Conservation (phyloP, 2,329 filamentous ascomycete species). For the Colletotrichum scovillei region DNA sequence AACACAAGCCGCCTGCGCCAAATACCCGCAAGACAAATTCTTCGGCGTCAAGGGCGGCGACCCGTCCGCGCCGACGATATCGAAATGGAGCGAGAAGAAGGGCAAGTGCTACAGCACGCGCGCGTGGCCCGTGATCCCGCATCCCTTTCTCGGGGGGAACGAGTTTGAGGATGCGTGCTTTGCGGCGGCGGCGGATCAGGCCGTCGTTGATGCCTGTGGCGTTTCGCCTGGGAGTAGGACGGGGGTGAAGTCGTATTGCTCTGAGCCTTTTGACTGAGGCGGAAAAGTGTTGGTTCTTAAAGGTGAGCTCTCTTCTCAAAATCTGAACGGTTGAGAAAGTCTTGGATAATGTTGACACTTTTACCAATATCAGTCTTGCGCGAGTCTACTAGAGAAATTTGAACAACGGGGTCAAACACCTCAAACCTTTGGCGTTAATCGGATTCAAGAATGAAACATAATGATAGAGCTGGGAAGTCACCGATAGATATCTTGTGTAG, state of each 20-base stretch:
- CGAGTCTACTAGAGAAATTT: too few species aligned
- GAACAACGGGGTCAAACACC: too few species aligned
- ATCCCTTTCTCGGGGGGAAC: constrained; percentile 5
- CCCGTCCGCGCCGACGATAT: neutral
- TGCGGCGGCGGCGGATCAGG: neutral
- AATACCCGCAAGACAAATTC: constrained; percentile 10
- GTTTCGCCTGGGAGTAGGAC: neutral
- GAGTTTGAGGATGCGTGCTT: constrained; percentile 6
- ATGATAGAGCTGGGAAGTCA: too few species aligned
- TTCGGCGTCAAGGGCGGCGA: constrained; percentile 6
- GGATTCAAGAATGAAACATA: too few species aligned
- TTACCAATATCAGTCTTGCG: too few species aligned
- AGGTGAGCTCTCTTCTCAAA: neutral
- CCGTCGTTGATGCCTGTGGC: neutral
- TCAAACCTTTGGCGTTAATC: too few species aligned
- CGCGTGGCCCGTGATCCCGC: constrained; percentile 11
- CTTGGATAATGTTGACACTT: too few species aligned
- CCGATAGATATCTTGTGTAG: too few species aligned
- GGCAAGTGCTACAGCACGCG: neutral
- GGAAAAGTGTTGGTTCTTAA: neutral
- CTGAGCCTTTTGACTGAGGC: neutral
- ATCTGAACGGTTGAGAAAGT: too few species aligned
- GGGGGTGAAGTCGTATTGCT: neutral
- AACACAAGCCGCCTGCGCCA: constrained; percentile 3
- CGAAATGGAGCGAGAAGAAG: constrained; percentile 6